These are phyloP conservation scores for Ganoderma lucidum DNA, from an alignment of 1,284 basidiomycete genomes.

Conservation along the genomic window DNA sequence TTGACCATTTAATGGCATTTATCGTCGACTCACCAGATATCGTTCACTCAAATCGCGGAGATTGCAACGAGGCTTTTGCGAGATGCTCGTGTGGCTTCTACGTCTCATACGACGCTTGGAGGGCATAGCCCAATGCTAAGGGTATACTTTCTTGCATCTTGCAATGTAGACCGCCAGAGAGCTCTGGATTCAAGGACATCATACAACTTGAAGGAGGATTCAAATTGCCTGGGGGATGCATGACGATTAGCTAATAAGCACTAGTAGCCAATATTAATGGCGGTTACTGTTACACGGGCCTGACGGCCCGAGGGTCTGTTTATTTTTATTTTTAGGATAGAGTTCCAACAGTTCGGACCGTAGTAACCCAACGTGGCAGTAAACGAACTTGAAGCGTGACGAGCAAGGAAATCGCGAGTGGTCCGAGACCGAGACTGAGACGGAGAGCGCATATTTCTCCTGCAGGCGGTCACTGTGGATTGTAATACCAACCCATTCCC, in stretches of 20 bases:
- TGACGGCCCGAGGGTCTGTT: background rate
- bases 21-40: background rate
- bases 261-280: too few species aligned
- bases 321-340: background rate
- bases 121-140: too few species aligned
- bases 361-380: background rate
- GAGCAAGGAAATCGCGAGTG: constrained; percentile 2
- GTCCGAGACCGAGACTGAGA: constrained; percentile 17
- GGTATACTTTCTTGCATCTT: too few species aligned
- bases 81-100: background rate
- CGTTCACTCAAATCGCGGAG: background rate
- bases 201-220: too few species aligned
- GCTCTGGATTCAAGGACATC: too few species aligned
- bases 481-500: background rate
- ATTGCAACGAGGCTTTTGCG: background rate
- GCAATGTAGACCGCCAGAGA: too few species aligned
- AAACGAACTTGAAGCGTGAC: background rate
- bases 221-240: too few species aligned
- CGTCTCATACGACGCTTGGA: too few species aligned
- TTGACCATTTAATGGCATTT: background rate
- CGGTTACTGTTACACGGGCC: too few species aligned
- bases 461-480: constrained; percentile 1
- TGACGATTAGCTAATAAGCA: too few species aligned
- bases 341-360: background rate
- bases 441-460: constrained; percentile 21